Percentiles rank a stretch among this genome's conserved stretches.
Evolutionary conservation across 108 stramenopile genomes (phyloP).

Genomic region (Nitzschia sp.): DNA sequence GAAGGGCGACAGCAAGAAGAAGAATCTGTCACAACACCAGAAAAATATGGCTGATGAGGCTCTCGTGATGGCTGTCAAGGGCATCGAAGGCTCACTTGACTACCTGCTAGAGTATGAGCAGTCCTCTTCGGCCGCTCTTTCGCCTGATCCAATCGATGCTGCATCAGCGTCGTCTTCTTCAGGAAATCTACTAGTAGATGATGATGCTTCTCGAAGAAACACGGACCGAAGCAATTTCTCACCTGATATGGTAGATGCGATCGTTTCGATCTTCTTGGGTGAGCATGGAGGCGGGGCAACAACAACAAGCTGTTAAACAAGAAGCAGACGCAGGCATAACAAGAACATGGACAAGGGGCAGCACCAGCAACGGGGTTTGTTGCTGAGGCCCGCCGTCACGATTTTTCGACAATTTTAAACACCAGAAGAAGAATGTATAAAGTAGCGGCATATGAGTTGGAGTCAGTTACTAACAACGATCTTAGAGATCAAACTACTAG

Average conservation of each 20-base stretch:
- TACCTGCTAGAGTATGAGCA: no score
- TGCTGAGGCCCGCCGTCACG: background rate
- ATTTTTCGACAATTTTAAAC: background rate
- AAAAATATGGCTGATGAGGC: no score
- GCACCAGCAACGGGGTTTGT: background rate
- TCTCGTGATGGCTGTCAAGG: no score
- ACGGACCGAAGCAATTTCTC: background rate
- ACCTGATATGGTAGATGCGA: background rate
- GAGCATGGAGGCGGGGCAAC: background rate
- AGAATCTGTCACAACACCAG: no score
- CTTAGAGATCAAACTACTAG: no score
- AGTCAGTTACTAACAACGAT: no score
- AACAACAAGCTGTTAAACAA: background rate
- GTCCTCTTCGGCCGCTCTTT: background rate
- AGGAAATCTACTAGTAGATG: background rate
- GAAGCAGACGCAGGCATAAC: background rate
- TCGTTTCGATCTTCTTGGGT: background rate
- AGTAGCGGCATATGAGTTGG: no score
- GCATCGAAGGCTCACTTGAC: no score
- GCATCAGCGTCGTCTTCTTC: no score
- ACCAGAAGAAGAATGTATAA: background rate
- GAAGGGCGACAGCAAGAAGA: no score
- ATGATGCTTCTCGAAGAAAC: background rate
- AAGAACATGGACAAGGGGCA: background rate
- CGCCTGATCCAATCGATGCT: background rate